Percentiles rank a stretch among this genome's conserved stretches.
These are phyloP conservation scores for Pyrenophora teres DNA, from an alignment of 2,329 filamentous ascomycete genomes.

Conservation along the genomic window DNA sequence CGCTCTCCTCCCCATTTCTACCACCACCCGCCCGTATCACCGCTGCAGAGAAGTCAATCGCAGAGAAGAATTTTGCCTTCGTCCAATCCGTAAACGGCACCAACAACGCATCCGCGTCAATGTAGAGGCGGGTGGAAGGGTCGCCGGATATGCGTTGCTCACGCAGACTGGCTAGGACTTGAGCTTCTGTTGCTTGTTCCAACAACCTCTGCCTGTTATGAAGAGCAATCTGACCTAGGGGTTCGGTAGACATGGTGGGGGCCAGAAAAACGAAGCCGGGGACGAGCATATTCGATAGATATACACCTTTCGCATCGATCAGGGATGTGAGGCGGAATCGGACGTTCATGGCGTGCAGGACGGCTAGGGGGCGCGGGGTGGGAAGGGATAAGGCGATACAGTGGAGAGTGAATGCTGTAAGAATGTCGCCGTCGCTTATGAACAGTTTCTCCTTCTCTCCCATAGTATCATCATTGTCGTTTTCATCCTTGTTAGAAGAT, in stretches of 20 bases:
- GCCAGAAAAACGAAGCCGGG: slow-evolving; percentile 17
- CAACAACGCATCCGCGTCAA: slow-evolving; percentile 12
- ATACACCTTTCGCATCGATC: slow-evolving; percentile 24
- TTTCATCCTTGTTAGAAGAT: not conserved
- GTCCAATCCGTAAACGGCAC: slow-evolving; percentile 24
- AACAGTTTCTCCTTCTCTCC: slow-evolving; percentile 16
- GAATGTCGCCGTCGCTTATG: slow-evolving; percentile 33
- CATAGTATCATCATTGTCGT: not conserved
- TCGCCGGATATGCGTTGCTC: slow-evolving; percentile 19
- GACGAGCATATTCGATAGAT: slow-evolving; percentile 20
- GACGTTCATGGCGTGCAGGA: slow-evolving; percentile 50
- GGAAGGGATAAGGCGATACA: slow-evolving; percentile 27
- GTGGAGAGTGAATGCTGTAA: slow-evolving; percentile 32
- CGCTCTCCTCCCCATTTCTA: too few relatives aligned
- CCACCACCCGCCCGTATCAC: slow-evolving; percentile 12
- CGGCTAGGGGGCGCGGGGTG: slow-evolving; percentile 40
- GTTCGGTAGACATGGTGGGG: slow-evolving; percentile 12
- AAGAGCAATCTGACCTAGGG: slow-evolving; percentile 21
- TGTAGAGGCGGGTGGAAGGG: slow-evolving; percentile 24
- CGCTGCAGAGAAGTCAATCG: slow-evolving; percentile 27
- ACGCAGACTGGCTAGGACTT: slow-evolving; percentile 28
- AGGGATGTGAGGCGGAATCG: slow-evolving; percentile 39
- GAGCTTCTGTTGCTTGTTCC: slow-evolving; percentile 23
- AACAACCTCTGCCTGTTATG: slow-evolving; percentile 18
- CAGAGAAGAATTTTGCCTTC: slow-evolving; percentile 15